A percentile compares a stretch with the other conserved stretches of the same genome.
phyloP scores from a whole-genome alignment of 371 early-diverging fungal species.

The Mucor sp. region DNA sequence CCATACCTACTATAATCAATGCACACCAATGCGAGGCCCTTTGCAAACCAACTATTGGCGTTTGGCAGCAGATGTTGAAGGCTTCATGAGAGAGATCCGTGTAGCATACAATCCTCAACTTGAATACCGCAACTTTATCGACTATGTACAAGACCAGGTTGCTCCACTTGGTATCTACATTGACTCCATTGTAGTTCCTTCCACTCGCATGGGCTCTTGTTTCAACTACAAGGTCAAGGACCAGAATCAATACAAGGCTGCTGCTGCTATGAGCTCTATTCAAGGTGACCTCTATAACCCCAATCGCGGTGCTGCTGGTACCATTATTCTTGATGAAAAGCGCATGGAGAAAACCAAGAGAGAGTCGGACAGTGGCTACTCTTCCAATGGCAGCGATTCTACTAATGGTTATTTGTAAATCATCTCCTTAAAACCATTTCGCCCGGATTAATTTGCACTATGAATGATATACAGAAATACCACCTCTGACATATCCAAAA shows the following conservation, averaged over 20 bases:
- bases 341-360: neutral
- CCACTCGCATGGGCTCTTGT: neutral
- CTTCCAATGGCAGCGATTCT: neutral
- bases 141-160: neutral
- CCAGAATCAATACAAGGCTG: neutral
- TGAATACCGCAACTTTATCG: neutral
- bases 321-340: neutral
- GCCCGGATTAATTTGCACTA: neutral
- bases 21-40: neutral
- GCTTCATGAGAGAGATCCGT: neutral
- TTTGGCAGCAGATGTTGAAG: neutral
- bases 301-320: neutral
- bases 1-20: neutral
- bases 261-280: neutral
- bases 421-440: neutral
- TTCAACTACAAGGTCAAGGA: neutral
- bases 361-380: neutral
- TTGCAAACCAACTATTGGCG: neutral
- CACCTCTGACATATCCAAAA: neutral
- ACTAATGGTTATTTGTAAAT: neutral
- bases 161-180: neutral
- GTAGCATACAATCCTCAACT: neutral
- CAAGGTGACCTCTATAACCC: neutral
- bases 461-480: neutral
- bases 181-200: neutral